Evolutionary conservation across 108 stramenopile species (phyloP).

Genomic region (Pseudonitzschia multiseries): DNA sequence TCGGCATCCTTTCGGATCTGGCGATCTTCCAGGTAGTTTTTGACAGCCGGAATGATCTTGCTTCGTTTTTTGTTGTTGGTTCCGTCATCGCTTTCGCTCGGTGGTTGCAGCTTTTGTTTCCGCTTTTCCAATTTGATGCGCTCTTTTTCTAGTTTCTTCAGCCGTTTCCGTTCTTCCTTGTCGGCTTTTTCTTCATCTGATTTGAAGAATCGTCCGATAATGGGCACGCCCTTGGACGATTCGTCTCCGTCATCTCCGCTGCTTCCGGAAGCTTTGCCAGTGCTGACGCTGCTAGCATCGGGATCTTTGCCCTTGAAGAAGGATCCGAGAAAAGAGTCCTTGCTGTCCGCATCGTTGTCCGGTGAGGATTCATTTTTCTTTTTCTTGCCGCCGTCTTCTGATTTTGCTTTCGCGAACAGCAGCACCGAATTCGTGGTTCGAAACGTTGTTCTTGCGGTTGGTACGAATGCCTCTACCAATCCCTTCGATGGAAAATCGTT

Average conservation of each 20-base stretch:
- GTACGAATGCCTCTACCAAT: too few species aligned
- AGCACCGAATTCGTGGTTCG: too few species aligned
- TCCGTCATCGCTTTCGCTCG: neutral
- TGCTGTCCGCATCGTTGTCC: neutral
- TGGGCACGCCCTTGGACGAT: neutral
- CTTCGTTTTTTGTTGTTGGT: neutral
- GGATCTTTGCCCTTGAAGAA: neutral
- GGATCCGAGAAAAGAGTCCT: conserved; percentile 1
- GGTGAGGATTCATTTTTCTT: neutral
- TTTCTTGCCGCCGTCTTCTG: neutral
- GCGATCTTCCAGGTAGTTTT: neutral
- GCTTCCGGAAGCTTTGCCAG: too few species aligned
- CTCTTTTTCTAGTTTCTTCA: neutral
- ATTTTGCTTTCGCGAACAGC: too few species aligned
- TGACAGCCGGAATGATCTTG: neutral
- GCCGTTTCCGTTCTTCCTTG: neutral
- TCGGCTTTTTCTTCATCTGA: neutral
- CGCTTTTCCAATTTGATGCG: neutral
- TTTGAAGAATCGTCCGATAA: neutral
- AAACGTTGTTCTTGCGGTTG: too few species aligned
- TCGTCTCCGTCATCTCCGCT: neutral
- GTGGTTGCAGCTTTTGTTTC: neutral
- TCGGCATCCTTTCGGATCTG: conserved; percentile 18
- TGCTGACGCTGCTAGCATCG: too few species aligned
- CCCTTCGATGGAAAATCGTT: too few species aligned